phyloP scores from a whole-genome alignment of 768 basidiomycete genomes.

The Serendipita sp. region DNA sequence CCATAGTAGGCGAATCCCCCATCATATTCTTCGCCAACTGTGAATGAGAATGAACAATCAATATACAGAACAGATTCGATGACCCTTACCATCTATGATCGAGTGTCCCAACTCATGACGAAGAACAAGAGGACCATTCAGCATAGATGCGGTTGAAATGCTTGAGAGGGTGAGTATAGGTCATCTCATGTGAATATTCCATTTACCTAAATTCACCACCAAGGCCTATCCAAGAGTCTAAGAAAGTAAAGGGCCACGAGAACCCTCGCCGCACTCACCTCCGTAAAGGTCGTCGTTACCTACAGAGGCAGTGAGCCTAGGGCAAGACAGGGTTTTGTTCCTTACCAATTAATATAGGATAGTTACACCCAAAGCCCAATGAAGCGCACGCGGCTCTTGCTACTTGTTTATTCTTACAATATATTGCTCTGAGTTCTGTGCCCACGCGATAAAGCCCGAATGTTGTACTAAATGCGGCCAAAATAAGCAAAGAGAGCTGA shows the following conservation, averaged over 20 bases:
- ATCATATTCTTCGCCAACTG: conserved; percentile 72
- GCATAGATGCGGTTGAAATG: conserved; percentile 54
- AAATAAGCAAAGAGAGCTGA: neutral
- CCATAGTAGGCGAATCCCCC: conserved; percentile 62
- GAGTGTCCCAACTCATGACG: conserved; percentile 67
- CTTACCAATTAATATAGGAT: conserved; percentile 56
- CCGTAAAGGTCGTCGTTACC: conserved; percentile 69
- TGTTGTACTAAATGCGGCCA: conserved; percentile 32
- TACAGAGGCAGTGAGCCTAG: conserved; percentile 15
- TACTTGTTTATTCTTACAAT: conserved; percentile 48
- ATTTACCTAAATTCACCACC: conserved; percentile 66
- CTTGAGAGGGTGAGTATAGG: conserved; percentile 20
- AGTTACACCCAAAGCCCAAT: conserved; percentile 49
- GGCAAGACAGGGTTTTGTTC: neutral
- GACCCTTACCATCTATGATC: conserved; percentile 27
- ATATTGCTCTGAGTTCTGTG: conserved; percentile 58
- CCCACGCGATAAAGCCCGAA: conserved; percentile 66
- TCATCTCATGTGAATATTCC: neutral
- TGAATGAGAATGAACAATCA: neutral
- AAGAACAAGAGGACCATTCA: conserved; percentile 59
- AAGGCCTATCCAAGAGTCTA: conserved; percentile 30
- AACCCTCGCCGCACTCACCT: conserved; percentile 27
- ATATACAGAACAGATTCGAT: neutral
- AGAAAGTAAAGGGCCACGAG: neutral
- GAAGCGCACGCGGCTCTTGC: conserved; percentile 53